These are phyloP conservation scores for Drechslerella stenobrocha DNA, from an alignment of 2,329 filamentous ascomycete species.

Conservation along the genomic window DNA sequence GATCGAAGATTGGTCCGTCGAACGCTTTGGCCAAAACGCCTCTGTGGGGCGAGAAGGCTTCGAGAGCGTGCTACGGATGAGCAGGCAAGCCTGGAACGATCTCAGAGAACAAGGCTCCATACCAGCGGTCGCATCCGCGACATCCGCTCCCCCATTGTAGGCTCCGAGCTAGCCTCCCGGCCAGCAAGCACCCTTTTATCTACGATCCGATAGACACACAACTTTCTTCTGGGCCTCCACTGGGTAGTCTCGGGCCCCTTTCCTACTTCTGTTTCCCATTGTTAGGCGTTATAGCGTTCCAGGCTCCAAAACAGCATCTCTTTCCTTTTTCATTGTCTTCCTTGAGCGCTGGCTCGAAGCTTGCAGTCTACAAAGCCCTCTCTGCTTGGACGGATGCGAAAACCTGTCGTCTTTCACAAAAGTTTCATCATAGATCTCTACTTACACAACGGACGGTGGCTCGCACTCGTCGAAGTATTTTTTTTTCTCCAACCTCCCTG, in stretches of 20 bases:
- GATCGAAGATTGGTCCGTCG: constrained; percentile 89
- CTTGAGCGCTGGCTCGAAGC: background rate
- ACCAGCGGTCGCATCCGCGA: constrained; percentile 14
- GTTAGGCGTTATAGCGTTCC: constrained; percentile 37
- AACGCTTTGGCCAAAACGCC: constrained; percentile 88
- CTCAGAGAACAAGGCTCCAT: constrained; percentile 34
- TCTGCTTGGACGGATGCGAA: constrained; percentile 2
- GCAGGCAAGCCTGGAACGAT: constrained; percentile 45
- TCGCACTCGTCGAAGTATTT: background rate
- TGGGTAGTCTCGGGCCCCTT: background rate
- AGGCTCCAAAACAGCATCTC: background rate
- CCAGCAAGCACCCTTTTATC: constrained; percentile 3
- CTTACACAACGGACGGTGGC: background rate
- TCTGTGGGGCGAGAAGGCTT: constrained; percentile 89
- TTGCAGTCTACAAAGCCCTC: constrained; percentile 5
- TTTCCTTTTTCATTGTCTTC: background rate
- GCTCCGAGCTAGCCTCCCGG: background rate
- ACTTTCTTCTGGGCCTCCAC: background rate
- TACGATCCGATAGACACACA: background rate
- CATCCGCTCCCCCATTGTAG: constrained; percentile 21
- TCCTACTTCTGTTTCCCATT: background rate
- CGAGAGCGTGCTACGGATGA: constrained; percentile 87
- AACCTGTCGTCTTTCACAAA: background rate
- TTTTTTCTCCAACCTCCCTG: background rate
- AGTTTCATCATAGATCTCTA: background rate